Percentiles rank a stretch among this genome's conserved stretches.
Evolutionary conservation across 495 filamentous ascomycete species (phyloP).

Genomic region (Penicillium bialowiezense): DNA sequence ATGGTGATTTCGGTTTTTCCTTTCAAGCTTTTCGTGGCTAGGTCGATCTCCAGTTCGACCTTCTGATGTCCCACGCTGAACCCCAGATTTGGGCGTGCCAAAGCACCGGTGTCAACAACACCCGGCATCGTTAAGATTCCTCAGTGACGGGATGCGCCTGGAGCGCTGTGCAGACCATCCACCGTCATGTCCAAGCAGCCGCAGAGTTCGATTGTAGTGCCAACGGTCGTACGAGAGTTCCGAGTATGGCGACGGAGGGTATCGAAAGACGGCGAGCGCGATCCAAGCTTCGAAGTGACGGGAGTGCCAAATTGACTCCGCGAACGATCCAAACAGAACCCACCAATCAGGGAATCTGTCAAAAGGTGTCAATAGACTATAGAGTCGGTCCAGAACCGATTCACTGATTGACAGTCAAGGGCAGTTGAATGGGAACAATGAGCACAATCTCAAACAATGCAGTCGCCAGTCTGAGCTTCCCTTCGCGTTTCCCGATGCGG

Average conservation of each 20-base stretch:
- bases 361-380: too few relatives aligned
- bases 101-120: constrained; percentile 39
- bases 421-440: neutral
- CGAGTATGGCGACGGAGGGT: neutral
- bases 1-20: constrained; percentile 81
- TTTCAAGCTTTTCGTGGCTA: constrained; percentile 67
- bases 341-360: too few relatives aligned
- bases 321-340: too few relatives aligned
- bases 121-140: constrained; percentile 44
- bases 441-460: neutral
- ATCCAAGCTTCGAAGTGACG: neutral
- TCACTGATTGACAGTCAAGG: too few relatives aligned
- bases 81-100: constrained; percentile 36
- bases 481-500: constrained; percentile 21
- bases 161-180: constrained; percentile 37
- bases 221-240: too few relatives aligned
- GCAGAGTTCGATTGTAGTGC: constrained; percentile 13
- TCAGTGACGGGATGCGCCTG: constrained; percentile 42
- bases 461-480: constrained; percentile 1
- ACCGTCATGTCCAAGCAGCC: constrained; percentile 41
- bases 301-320: neutral
- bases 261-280: neutral
- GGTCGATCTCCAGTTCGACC: constrained; percentile 85
- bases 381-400: too few relatives aligned
- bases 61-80: constrained; percentile 75